Percentiles rank a stretch among this genome's conserved stretches.
phyloP scores from a whole-genome alignment of 345 rosid genomes.

The Conringia planisiliqua region DNA sequence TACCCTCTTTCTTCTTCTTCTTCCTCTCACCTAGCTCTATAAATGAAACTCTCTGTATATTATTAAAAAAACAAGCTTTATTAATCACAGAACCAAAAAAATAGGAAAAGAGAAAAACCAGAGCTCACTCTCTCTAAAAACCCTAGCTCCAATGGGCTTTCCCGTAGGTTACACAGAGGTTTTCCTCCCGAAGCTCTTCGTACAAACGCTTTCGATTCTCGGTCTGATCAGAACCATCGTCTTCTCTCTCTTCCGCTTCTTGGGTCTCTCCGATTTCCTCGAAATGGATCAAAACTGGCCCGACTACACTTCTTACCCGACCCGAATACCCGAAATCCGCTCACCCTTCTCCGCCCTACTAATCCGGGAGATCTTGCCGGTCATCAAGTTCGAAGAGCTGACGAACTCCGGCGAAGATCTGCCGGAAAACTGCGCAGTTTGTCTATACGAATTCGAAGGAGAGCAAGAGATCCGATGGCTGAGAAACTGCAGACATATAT shows the following conservation, averaged over 20 bases:
- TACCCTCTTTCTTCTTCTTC: not conserved
- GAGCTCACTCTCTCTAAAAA: not conserved
- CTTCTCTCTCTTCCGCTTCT: slow-evolving; percentile 45
- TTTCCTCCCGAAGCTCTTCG: slow-evolving; percentile 63
- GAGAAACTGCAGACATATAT: slow-evolving; percentile 74
- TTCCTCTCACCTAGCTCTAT: slow-evolving; percentile 15
- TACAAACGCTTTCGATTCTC: slow-evolving; percentile 60
- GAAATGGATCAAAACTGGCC: slow-evolving; percentile 62
- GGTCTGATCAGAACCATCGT: slow-evolving; percentile 55
- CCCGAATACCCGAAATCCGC: slow-evolving; percentile 32
- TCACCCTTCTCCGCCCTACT: slow-evolving; percentile 65
- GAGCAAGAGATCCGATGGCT: slow-evolving; percentile 79
- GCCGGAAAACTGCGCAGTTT: slow-evolving; percentile 79
- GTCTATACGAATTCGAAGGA: slow-evolving; percentile 70
- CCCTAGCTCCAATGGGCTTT: slow-evolving; percentile 58
- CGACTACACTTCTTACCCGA: slow-evolving; percentile 37
- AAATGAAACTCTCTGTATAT: slow-evolving; percentile 15
- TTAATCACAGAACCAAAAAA: not conserved
- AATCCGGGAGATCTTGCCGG: slow-evolving; percentile 80
- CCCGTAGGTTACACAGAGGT: slow-evolving; percentile 79
- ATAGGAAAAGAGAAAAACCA: not conserved
- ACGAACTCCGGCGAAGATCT: slow-evolving; percentile 33
- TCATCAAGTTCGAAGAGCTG: slow-evolving; percentile 54
- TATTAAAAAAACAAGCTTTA: slow-evolving; percentile 17
- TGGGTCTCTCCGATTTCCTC: slow-evolving; percentile 80